Evolutionary conservation across 441 rosid species (phyloP).

Genomic region (Macaranga tanarius): DNA sequence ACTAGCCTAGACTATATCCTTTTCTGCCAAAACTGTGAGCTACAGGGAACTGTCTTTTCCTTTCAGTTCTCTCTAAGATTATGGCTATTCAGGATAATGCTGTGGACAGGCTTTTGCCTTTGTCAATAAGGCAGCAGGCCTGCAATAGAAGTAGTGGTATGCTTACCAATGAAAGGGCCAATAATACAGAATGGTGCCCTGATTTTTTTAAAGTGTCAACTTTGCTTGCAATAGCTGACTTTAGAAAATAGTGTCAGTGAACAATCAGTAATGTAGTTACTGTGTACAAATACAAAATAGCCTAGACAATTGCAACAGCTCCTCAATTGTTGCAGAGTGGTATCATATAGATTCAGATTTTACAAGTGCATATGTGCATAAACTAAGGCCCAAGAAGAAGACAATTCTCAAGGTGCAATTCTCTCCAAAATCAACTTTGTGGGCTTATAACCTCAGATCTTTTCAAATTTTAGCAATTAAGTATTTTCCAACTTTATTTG

Average conservation of each 20-base stretch:
- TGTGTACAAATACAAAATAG: not conserved
- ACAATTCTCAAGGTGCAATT: too few relatives aligned
- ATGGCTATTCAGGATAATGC: not conserved
- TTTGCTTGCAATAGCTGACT: not conserved
- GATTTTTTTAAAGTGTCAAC: not conserved
- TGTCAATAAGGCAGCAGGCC: not conserved
- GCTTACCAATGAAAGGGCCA: not conserved
- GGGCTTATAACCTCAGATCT: too few relatives aligned
- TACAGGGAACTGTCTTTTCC: slow-evolving; percentile 25
- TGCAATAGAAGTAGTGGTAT: not conserved
- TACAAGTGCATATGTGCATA: not conserved
- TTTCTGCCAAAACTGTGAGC: slow-evolving; percentile 14
- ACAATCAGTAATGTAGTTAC: not conserved
- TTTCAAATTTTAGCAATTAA: too few relatives aligned
- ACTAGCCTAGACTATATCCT: not conserved
- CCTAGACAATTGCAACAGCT: too few relatives aligned
- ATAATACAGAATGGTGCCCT: slow-evolving; percentile 1
- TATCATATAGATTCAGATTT: too few relatives aligned
- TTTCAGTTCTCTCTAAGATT: slow-evolving; percentile 5
- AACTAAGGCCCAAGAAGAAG: too few relatives aligned
- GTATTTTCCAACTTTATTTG: too few relatives aligned
- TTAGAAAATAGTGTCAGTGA: not conserved
- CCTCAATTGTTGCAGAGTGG: not conserved
- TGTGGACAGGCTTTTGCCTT: not conserved
- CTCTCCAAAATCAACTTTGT: too few relatives aligned